Percentiles rank a stretch among this genome's conserved stretches.
Evolutionary conservation across 1,284 basidiomycete species (phyloP).

Genomic region (Cutaneotrichosporon cutaneum): DNA sequence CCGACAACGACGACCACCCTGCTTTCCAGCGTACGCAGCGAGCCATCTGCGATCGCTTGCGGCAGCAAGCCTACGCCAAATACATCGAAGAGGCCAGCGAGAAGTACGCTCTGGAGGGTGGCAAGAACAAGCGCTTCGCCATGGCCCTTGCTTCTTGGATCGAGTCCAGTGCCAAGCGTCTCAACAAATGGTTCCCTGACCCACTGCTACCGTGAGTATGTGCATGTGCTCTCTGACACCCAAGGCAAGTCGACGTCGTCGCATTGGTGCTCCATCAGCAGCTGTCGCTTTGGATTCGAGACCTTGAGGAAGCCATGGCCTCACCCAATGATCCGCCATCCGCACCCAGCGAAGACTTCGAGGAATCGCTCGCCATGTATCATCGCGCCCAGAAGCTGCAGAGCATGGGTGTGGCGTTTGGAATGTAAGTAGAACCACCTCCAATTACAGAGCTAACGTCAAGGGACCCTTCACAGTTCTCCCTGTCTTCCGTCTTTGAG

Average conservation of each 20-base stretch:
- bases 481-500: slow-evolving; percentile 75
- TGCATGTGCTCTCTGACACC: not conserved
- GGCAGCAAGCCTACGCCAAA: slow-evolving; percentile 65
- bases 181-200: slow-evolving; percentile 75
- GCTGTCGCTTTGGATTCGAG: slow-evolving; percentile 71
- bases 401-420: slow-evolving; percentile 75
- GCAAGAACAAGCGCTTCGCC: slow-evolving; percentile 38
- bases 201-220: slow-evolving; percentile 70
- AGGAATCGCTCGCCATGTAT: slow-evolving; percentile 85
- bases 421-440: slow-evolving; percentile 26
- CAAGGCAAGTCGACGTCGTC: slow-evolving; percentile 73
- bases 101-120: slow-evolving; percentile 33
- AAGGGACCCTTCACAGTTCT: slow-evolving; percentile 55
- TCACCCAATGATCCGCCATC: slow-evolving; percentile 13
- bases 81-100: slow-evolving; percentile 68
- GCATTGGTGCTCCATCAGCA: slow-evolving; percentile 71
- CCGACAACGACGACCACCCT: slow-evolving; percentile 56
- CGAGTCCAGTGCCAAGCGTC: slow-evolving; percentile 75
- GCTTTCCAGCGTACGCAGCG: slow-evolving; percentile 55
- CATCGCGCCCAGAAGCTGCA: slow-evolving; percentile 61
- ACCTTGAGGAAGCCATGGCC: slow-evolving; percentile 64
- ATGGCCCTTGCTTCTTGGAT: slow-evolving; percentile 83
- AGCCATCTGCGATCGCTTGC: slow-evolving; percentile 68
- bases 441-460: not conserved
- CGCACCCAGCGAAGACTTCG: slow-evolving; percentile 69